A percentile compares a stretch with the other conserved stretches of the same genome.
Conservation (phyloP, 495 filamentous ascomycete species). For the Paragyromitra xinjiangensis region DNA sequence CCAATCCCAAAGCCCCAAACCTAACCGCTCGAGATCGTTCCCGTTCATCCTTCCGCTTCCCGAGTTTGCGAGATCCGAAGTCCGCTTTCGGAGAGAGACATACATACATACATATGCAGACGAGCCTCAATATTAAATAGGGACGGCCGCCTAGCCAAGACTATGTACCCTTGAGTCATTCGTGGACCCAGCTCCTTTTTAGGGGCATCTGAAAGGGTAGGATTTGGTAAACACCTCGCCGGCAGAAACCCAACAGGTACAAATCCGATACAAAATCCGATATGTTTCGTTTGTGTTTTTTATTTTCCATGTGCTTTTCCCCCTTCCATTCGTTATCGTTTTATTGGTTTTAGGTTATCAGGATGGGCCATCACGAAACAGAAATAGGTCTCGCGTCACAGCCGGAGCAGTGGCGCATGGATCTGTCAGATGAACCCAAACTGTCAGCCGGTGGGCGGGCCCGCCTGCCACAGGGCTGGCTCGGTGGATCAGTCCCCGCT, state of each 20-base stretch:
- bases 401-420: neutral
- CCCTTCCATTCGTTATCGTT: neutral
- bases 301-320: neutral
- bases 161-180: constrained; percentile 14
- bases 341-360: neutral
- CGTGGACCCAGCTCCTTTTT: neutral
- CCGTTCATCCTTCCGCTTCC: constrained; percentile 19
- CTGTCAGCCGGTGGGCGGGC: constrained; percentile 1
- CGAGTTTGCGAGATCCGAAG: neutral
- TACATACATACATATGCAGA: neutral
- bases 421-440: constrained; percentile 18
- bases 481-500: neutral
- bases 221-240: constrained; percentile 16
- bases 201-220: constrained; percentile 19
- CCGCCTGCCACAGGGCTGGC: neutral
- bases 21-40: constrained; percentile 7
- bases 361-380: neutral
- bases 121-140: constrained; percentile 4
- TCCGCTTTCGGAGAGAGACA: neutral
- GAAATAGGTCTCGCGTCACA: neutral
- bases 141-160: constrained; percentile 13
- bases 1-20: neutral
- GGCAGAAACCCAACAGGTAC: neutral
- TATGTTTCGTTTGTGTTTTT: constrained; percentile 6
- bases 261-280: neutral